phyloP scores from a whole-genome alignment of 176 grass and related monocot genomes.

The Carex kokanica region DNA sequence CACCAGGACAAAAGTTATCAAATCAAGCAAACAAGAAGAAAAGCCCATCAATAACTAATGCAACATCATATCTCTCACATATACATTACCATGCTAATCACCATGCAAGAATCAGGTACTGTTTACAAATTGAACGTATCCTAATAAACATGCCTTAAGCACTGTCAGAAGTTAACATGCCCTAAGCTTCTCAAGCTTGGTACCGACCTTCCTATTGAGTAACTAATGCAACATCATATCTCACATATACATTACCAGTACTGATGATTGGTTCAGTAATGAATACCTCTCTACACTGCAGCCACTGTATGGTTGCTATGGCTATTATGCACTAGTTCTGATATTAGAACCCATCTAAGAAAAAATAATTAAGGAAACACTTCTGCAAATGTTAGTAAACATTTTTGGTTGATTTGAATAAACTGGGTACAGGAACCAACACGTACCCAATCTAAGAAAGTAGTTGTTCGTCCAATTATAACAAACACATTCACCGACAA shows the following conservation, averaged over 20 bases:
- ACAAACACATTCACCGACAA: neutral
- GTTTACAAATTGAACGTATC: neutral
- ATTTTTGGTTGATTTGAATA: neutral
- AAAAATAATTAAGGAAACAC: neutral
- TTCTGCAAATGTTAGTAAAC: neutral
- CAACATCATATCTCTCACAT: too few species aligned
- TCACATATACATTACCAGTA: neutral
- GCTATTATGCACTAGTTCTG: neutral
- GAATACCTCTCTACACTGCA: neutral
- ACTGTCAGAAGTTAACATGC: neutral
- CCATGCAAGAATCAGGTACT: neutral
- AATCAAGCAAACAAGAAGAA: neutral
- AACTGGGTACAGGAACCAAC: neutral
- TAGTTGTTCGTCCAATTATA: neutral
- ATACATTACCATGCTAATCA: too few species aligned
- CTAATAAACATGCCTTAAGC: neutral
- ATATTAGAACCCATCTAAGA: neutral
- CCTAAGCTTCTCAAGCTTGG: neutral
- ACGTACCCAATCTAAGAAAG: neutral
- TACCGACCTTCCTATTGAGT: neutral
- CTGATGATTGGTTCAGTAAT: neutral
- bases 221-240: neutral
- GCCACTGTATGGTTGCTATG: neutral
- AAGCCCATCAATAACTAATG: neutral
- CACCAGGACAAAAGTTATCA: neutral